Percentiles rank a stretch among this genome's conserved stretches.
Conservation (phyloP, 768 basidiomycete genomes). For the Trametes gibbosa region DNA sequence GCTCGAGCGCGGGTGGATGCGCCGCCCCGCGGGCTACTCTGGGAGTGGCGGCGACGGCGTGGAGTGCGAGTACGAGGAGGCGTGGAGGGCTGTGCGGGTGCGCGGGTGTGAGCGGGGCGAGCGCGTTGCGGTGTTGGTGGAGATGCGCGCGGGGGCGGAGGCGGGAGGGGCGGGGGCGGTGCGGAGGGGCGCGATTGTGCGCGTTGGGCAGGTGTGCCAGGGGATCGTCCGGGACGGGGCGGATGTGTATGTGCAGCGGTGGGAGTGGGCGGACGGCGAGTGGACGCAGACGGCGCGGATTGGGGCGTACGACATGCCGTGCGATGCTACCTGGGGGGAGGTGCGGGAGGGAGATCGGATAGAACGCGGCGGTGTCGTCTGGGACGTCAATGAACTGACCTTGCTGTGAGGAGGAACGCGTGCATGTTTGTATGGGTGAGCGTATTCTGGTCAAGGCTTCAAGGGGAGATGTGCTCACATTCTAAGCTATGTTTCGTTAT, state of each 20-base stretch:
- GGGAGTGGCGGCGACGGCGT: too few species aligned
- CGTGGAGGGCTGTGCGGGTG: constrained; percentile 10
- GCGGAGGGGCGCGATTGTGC: background rate
- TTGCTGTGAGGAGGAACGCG: background rate
- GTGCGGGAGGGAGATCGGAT: background rate
- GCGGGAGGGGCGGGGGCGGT: too few species aligned
- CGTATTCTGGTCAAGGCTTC: too few species aligned
- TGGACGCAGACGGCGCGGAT: constrained; percentile 2
- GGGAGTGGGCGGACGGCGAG: constrained; percentile 2
- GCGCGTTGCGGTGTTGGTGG: background rate
- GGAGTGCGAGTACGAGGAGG: constrained; percentile 17
- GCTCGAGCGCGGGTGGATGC: constrained; percentile 16
- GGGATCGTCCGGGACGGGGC: constrained; percentile 9
- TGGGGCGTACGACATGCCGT: background rate
- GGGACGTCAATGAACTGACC: background rate
- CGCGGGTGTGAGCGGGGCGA: background rate
- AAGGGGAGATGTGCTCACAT: too few species aligned
- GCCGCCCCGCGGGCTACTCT: constrained; percentile 9
- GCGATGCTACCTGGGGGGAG: background rate
- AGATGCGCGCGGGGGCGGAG: background rate
- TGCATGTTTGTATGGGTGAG: too few species aligned
- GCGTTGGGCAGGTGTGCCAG: constrained; percentile 14
- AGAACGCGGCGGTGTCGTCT: background rate
- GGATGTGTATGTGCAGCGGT: constrained; percentile 7
- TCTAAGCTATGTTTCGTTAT: too few species aligned